Evolutionary conservation across 768 basidiomycete species (phyloP), one percentile per base, ranked within the genome.

Genomic region (Boletellus ananas): DNA sequence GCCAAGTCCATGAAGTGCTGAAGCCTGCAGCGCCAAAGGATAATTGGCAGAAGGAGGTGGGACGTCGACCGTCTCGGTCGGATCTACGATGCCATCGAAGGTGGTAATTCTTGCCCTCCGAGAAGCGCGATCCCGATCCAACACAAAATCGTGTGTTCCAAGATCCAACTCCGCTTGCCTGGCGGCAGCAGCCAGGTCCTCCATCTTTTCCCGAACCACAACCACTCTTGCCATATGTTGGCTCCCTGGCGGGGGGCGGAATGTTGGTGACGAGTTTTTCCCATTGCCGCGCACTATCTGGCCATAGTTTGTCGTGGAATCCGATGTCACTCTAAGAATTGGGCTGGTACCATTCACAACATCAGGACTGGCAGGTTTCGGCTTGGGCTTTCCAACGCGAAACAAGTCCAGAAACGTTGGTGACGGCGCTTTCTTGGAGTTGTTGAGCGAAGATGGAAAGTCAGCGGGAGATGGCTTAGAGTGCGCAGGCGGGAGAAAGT

Each of bases 401-500:
- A 90, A 89, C 43, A 87, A 63, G 61, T 90, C 84, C 45, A 90
- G 69, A 63, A 90, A 87, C 18, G 67, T 64, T 56, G 66, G 79
- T 63, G 70, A 56, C 2, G 73, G 60, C 42, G 73, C 74, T 65
- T 81, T 87, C 50, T 74, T 71, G 27, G 71, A 51, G 53, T 53
- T 54, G 38, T 51, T 50, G 41, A 41, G 33, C 4, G 60, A 63
- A 2, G 74, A 66, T 16, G 79, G 76, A 51, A 90, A 79, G 45
- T 86, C 81, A 23, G 84, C 74, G 3, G 83, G 78, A 10, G 79
- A 80, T 2, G 90, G 90, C 61, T 93, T 93, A 36, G 83, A 77
- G 60, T 93, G 90, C 0, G 90, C 90, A 10, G 90, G 91, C 4
- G 90, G 90, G 34, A 93, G 81, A 62, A 89, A 93, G 64, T 93